phyloP scores from a whole-genome alignment of 1,139 yeast species.

The Saccharomyces hybrid region DNA sequence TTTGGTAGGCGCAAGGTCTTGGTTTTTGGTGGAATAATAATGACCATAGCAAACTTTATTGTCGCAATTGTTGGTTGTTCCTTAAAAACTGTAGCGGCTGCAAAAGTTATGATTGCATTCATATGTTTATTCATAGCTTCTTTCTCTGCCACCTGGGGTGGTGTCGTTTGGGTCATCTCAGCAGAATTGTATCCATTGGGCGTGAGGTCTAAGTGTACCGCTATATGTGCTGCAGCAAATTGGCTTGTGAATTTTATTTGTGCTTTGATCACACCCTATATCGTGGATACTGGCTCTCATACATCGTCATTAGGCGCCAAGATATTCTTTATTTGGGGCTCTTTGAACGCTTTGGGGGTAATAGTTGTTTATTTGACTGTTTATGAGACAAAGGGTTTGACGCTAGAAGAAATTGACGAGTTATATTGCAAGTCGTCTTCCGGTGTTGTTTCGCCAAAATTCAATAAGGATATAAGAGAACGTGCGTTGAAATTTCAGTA shows the following conservation, averaged over 20 bases:
- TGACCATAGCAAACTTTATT: slow-evolving; percentile 55
- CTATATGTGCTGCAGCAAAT: slow-evolving; percentile 69
- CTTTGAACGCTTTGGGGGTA: slow-evolving; percentile 53
- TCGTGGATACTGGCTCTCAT: slow-evolving; percentile 55
- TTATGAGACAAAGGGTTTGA: slow-evolving; percentile 68
- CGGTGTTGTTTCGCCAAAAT: slow-evolving; percentile 30
- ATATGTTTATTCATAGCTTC: slow-evolving; percentile 73
- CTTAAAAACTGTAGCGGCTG: slow-evolving; percentile 43
- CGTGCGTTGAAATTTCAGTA: slow-evolving; percentile 1
- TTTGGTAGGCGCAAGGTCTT: slow-evolving; percentile 60
- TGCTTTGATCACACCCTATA: slow-evolving; percentile 68
- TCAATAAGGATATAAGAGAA: slow-evolving; percentile 24
- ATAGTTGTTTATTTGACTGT: slow-evolving; percentile 55
- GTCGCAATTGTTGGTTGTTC: slow-evolving; percentile 64
- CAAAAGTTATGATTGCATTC: slow-evolving; percentile 71
- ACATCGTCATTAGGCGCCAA: slow-evolving; percentile 61
- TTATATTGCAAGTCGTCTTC: slow-evolving; percentile 43
- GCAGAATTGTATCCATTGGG: slow-evolving; percentile 78
- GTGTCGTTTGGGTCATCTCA: slow-evolving; percentile 70
- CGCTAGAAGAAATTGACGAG: slow-evolving; percentile 70
- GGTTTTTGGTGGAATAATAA: slow-evolving; percentile 56
- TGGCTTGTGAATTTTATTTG: slow-evolving; percentile 79
- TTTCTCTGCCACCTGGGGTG: slow-evolving; percentile 88
- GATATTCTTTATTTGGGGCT: slow-evolving; percentile 74
- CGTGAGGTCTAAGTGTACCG: slow-evolving; percentile 73